phyloP scores from a whole-genome alignment of 2,329 filamentous ascomycete genomes.

The Cercospora berteroae region DNA sequence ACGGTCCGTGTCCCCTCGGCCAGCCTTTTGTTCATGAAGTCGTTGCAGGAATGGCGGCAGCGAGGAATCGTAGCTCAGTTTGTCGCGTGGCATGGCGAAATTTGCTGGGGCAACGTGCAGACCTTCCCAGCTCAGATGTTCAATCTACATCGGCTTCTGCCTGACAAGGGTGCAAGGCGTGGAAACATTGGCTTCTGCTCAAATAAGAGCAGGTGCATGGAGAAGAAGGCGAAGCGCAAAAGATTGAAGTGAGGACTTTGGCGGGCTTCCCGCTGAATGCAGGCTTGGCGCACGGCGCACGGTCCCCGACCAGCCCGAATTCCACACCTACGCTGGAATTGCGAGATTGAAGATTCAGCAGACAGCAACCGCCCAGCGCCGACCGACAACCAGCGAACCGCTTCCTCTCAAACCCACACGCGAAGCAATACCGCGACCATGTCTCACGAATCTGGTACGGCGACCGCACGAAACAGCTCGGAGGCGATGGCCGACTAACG shows the following conservation, averaged over 20 bases:
- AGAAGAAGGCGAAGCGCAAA: background rate
- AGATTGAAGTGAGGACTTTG: background rate
- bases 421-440: constrained; percentile 55
- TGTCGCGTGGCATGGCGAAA: constrained; percentile 50
- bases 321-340: constrained; percentile 8
- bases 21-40: constrained; percentile 54
- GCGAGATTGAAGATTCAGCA: background rate
- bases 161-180: background rate
- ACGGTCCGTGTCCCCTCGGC: constrained; percentile 44
- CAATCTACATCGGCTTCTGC: background rate
- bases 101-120: background rate
- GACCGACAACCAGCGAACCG: constrained; percentile 16
- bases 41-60: constrained; percentile 49
- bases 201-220: background rate
- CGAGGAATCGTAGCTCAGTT: constrained; percentile 64
- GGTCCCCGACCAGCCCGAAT: constrained; percentile 4
- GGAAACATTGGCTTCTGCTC: background rate
- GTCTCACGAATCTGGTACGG: constrained; percentile 73
- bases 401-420: background rate
- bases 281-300: constrained; percentile 2
- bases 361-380: constrained; percentile 11
- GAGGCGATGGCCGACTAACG: constrained; percentile 9
- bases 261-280: background rate
- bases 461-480: background rate
- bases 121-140: background rate